Base-by-base conservation (phyloP, 805 yeast genomes). In the Tetrapisispora namnaoensis region DNA sequence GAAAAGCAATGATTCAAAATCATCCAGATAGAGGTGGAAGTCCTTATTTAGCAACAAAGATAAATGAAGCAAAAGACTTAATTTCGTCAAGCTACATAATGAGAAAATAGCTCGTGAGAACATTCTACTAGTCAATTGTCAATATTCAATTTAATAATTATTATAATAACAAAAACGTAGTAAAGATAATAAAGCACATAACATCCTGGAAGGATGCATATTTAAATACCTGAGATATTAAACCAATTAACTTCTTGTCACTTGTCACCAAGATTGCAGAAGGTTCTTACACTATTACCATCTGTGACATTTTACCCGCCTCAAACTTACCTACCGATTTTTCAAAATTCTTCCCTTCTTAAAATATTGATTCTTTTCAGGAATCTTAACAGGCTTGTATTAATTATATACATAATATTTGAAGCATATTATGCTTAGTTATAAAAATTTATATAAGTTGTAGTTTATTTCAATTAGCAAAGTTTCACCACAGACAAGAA, bases 11-110 rank as follows among this genome's bases (percentile, higher is more conserved):
- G 93, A 68, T 87, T 68, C 77, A 84, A 45, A 90, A 90, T 65
- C 97, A 90, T 63, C 97, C 97, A 11, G 97, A 90, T 70, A 85
- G 82, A 63, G 96, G 96, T 34, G 97, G 97, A 2, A 83, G 95
- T 11, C 86, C 95, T 27, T 88, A 77, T 59, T 65, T 90, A 66
- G 96, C 97, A 43, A 82, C 90, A 50, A 90, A 90, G 71, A 83
- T 90, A 52, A 90, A 90, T 65, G 96, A 90, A 69, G 96, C 97
- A 27, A 83, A 83, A 61, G 95, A 87, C 14, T 11, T 46, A 8
- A 39, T 45, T 2, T 39, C 44, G 2, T 2, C 44, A 11, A 40
- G 48, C 27, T 45, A 40, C 22, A 32, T 45, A 34, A 32, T 45
- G 7, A 45, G 22, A 14, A 39, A 45, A 40, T 45, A 42, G 20